phyloP scores from a whole-genome alignment of 139 green algal species.

The Picochlorum sp. region DNA sequence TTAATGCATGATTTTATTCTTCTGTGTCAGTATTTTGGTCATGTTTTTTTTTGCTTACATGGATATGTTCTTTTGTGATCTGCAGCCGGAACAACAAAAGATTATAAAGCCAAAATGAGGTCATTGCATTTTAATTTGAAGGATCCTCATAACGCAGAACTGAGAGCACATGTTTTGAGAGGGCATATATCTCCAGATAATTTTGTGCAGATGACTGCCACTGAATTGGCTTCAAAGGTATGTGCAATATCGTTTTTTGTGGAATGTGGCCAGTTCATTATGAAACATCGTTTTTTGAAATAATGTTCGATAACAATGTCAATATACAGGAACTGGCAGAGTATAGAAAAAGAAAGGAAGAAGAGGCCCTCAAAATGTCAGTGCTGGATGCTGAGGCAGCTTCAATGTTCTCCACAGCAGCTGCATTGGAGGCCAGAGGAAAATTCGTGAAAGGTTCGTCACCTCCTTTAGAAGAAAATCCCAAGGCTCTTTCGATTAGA shows the following conservation, averaged over 20 bases:
- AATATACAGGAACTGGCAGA: slow-evolving; percentile 62
- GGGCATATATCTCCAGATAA: slow-evolving; percentile 16
- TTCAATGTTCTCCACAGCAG: slow-evolving; percentile 46
- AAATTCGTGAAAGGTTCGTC: slow-evolving; percentile 1
- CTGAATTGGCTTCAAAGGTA: slow-evolving; percentile 47
- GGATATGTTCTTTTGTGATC: neutral
- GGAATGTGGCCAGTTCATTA: too few species aligned
- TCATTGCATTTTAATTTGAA: slow-evolving; percentile 65
- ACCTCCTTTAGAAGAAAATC: neutral
- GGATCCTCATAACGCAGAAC: slow-evolving; percentile 35
- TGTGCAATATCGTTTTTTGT: too few species aligned
- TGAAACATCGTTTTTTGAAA: too few species aligned
- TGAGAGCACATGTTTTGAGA: slow-evolving; percentile 22
- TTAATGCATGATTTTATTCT: neutral
- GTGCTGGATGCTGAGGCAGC: slow-evolving; percentile 65
- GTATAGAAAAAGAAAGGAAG: slow-evolving; percentile 48
- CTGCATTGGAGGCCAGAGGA: slow-evolving; percentile 23
- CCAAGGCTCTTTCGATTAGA: neutral
- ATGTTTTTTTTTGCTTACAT: neutral
- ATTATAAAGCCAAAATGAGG: slow-evolving; percentile 66
- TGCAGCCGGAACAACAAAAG: slow-evolving; percentile 26
- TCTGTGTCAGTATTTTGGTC: neutral
- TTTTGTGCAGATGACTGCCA: slow-evolving; percentile 38
- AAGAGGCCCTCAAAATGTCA: slow-evolving; percentile 55
- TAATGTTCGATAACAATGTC: too few species aligned